Percentiles rank a stretch among this genome's conserved stretches.
These are phyloP conservation scores for Exidia glandulosa DNA, from an alignment of 768 basidiomycete genomes.

Conservation along the genomic window DNA sequence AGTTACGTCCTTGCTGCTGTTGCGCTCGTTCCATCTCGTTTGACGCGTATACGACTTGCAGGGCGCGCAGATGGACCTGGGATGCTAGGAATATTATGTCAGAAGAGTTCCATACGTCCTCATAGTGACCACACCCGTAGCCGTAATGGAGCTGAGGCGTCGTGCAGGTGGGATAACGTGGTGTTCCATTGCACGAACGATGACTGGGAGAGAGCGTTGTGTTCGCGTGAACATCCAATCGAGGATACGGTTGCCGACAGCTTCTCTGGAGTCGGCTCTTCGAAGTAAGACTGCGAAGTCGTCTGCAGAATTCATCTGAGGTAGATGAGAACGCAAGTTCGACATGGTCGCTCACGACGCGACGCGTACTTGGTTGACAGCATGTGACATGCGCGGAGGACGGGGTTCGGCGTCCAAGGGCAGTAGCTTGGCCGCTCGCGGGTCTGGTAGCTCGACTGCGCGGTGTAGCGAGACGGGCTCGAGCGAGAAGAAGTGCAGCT, in stretches of 20 bases:
- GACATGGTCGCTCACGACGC: not conserved
- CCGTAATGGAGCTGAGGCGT: not conserved
- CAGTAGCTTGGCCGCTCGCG: not conserved
- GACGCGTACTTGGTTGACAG: not conserved
- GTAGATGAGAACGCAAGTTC: not conserved
- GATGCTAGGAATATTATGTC: not conserved
- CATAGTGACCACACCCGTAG: not conserved
- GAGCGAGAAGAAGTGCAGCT: not conserved
- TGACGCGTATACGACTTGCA: not conserved
- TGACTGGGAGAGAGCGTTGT: not conserved
- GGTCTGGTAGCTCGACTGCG: not conserved
- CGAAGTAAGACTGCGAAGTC: not conserved
- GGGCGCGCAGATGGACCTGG: not conserved
- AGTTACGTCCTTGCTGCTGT: not conserved
- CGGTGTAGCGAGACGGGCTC: not conserved
- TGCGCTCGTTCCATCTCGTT: not conserved
- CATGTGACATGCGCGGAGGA: not conserved
- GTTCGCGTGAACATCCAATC: not conserved
- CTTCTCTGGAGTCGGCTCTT: not conserved
- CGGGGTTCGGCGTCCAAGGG: not conserved
- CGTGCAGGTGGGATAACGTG: not conserved
- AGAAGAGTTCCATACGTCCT: not conserved
- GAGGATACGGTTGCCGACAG: not conserved
- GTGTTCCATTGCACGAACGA: not conserved
- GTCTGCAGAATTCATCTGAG: not conserved